phyloP scores from a whole-genome alignment of 2,329 filamentous ascomycete genomes.

The Alternaria rosae region DNA sequence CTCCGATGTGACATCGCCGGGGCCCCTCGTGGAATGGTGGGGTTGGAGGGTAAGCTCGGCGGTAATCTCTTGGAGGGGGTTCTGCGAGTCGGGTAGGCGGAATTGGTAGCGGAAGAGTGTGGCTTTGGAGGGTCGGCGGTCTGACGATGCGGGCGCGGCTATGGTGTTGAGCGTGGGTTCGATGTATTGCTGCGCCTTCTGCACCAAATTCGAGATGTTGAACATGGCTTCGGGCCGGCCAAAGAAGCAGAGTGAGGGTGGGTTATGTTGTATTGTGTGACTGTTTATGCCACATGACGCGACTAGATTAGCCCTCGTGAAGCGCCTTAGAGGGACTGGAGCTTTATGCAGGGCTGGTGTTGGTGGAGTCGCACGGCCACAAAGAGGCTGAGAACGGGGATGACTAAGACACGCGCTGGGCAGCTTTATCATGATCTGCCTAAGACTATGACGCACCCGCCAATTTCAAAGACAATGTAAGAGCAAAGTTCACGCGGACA shows the following conservation, averaged over 20 bases:
- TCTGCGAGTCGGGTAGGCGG: slow-evolving; percentile 89
- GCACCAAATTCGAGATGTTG: slow-evolving; percentile 79
- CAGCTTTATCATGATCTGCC: not conserved
- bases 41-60: slow-evolving; percentile 87
- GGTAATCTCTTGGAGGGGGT: slow-evolving; percentile 93
- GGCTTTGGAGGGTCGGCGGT: slow-evolving; percentile 86
- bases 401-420: slow-evolving; percentile 12
- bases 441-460: not conserved
- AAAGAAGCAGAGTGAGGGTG: slow-evolving; percentile 19
- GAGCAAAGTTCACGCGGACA: not conserved
- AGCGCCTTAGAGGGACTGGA: slow-evolving; percentile 20
- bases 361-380: slow-evolving; percentile 18
- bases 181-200: slow-evolving; percentile 94
- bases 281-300: slow-evolving; percentile 40
- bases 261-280: slow-evolving; percentile 12
- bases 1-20: slow-evolving; percentile 55
- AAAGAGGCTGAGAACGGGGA: slow-evolving; percentile 10
- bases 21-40: slow-evolving; percentile 64
- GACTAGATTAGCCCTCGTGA: slow-evolving; percentile 17
- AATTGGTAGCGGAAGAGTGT: slow-evolving; percentile 96
- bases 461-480: not conserved
- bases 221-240: slow-evolving; percentile 46
- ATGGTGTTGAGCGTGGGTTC: slow-evolving; percentile 77
- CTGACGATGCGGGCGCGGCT: slow-evolving; percentile 69
- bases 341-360: slow-evolving; percentile 21